A percentile compares a stretch with the other conserved stretches of the same genome.
phyloP scores from a whole-genome alignment of 257 asterid species.

The Catharanthus roseus region DNA sequence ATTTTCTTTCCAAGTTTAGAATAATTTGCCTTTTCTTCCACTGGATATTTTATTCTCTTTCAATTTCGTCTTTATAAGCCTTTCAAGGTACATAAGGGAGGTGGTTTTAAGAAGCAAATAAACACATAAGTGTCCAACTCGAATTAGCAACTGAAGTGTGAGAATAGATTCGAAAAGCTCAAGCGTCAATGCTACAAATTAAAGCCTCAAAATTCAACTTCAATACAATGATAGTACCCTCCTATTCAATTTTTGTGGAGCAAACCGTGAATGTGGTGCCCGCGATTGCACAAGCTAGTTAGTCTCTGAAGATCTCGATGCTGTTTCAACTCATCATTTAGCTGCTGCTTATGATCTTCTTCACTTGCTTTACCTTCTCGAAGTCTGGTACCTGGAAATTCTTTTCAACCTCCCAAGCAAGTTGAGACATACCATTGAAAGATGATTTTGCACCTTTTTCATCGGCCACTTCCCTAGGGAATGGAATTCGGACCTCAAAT shows the following conservation, averaged over 20 bases:
- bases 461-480: constrained; percentile 78
- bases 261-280: not conserved
- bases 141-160: not conserved
- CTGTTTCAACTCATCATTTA: constrained; percentile 18
- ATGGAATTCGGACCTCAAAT: constrained; percentile 83
- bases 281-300: not conserved
- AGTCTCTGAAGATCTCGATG: not conserved
- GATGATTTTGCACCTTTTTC: constrained; percentile 97
- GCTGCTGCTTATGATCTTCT: constrained; percentile 39
- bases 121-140: not conserved
- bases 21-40: not conserved
- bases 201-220: constrained; percentile 1
- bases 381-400: constrained; percentile 51
- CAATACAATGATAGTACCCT: not conserved
- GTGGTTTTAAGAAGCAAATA: not conserved
- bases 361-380: constrained; percentile 57
- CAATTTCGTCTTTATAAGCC: not conserved
- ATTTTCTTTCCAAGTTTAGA: not conserved
- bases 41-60: not conserved
- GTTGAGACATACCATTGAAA: constrained; percentile 92
- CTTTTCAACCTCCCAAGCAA: constrained; percentile 96
- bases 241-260: not conserved
- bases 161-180: not conserved
- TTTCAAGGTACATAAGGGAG: not conserved
- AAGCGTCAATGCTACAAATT: not conserved